These are phyloP conservation scores for Geotrichum cucujoidarum DNA, from an alignment of 1,139 yeast species.

Conservation along the genomic window DNA sequence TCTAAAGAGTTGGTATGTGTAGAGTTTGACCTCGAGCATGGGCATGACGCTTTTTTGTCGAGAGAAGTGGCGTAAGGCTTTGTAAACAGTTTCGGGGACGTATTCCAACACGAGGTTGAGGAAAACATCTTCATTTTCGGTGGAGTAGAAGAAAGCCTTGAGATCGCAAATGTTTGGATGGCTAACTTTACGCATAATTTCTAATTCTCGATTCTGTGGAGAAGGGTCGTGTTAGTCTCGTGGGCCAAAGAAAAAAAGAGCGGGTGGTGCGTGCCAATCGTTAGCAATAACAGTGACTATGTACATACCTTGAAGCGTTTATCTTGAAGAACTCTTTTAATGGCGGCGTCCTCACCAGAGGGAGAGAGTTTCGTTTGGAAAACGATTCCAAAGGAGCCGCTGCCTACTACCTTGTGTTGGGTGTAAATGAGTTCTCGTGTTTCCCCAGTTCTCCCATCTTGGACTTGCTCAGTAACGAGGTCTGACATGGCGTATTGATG, in stretches of 20 bases:
- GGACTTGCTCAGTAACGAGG: constrained; percentile 63
- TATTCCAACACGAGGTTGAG: constrained; percentile 84
- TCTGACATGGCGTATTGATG: constrained; percentile 37
- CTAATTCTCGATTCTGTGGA: constrained; percentile 72
- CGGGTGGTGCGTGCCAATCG: neutral
- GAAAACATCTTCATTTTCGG: constrained; percentile 69
- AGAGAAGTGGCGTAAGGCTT: constrained; percentile 81
- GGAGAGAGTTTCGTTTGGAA: constrained; percentile 80
- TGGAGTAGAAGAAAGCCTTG: constrained; percentile 83
- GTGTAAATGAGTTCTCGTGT: constrained; percentile 58
- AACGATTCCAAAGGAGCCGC: constrained; percentile 96
- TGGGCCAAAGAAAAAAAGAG: too few relatives aligned
- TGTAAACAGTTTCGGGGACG: constrained; percentile 91
- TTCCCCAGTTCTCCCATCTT: constrained; percentile 70
- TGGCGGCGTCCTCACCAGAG: constrained; percentile 76
- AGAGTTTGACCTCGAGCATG: constrained; percentile 76
- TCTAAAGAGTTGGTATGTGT: constrained; percentile 86
- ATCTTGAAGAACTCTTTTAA: constrained; percentile 91
- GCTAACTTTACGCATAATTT: constrained; percentile 84
- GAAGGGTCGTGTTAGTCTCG: too few relatives aligned
- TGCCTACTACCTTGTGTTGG: constrained; percentile 84
- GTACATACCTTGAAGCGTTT: constrained; percentile 63
- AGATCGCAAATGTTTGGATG: constrained; percentile 87
- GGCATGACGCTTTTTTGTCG: constrained; percentile 78
- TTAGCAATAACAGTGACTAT: neutral